Percentiles rank a stretch among this genome's conserved stretches.
Conservation (phyloP, 495 filamentous ascomycete species). For the Xylaria palmicola region DNA sequence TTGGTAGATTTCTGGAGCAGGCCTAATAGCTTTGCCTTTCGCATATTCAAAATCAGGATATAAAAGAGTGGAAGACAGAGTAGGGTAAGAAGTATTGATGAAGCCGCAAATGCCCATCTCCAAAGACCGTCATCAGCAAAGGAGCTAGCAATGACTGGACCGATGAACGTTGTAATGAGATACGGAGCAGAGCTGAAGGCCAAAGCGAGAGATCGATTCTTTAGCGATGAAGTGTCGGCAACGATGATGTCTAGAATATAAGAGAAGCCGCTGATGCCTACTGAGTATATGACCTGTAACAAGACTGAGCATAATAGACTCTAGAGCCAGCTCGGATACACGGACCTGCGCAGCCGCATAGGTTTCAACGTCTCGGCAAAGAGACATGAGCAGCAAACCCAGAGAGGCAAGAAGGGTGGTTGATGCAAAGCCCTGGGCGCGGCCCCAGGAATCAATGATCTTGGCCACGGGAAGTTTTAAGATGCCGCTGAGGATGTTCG, state of each 20-base stretch:
- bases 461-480: slow-evolving; percentile 63
- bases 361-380: slow-evolving; percentile 47
- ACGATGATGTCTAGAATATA: slow-evolving; percentile 58
- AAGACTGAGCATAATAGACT: slow-evolving; percentile 37
- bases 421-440: slow-evolving; percentile 46
- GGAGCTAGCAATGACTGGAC: slow-evolving; percentile 33
- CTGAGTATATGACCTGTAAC: slow-evolving; percentile 52
- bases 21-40: slow-evolving; percentile 57
- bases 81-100: slow-evolving; percentile 40
- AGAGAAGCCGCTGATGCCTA: slow-evolving; percentile 53
- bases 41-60: slow-evolving; percentile 54
- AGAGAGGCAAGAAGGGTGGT: slow-evolving; percentile 41
- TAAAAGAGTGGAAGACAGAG: slow-evolving; percentile 35
- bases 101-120: slow-evolving; percentile 58
- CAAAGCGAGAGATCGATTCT: slow-evolving; percentile 56
- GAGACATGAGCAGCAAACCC: slow-evolving; percentile 53
- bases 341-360: slow-evolving; percentile 51
- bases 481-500: slow-evolving; percentile 60
- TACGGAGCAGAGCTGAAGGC: slow-evolving; percentile 58
- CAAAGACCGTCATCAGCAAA: slow-evolving; percentile 45
- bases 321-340: not conserved
- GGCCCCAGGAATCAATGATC: slow-evolving; percentile 64
- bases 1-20: slow-evolving; percentile 45
- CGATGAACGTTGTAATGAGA: slow-evolving; percentile 55
- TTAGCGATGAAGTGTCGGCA: slow-evolving; percentile 57